Evolutionary conservation across 176 grass and related monocot species (phyloP), one percentile per base, ranked within the genome.

Genomic region (Oryza longistaminata): DNA sequence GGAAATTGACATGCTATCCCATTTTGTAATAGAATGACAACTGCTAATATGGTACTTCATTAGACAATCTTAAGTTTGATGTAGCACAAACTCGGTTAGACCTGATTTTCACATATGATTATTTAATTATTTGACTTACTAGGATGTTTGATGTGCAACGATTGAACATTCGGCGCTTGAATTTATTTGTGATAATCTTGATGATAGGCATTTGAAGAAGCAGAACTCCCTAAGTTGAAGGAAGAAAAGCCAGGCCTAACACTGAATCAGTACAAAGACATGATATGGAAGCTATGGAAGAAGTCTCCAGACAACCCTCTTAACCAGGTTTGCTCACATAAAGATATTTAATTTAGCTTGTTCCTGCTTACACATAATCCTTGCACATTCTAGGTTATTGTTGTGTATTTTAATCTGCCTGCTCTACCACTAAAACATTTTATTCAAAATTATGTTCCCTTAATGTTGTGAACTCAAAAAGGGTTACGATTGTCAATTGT

Each of bases 241-340:
- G 96, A 88, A 91, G 96, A 99, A 92, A 99, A 99, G 64, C 96
- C 96, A 61, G 96, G 96, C 14, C 72, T 99, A 67, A 96, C 89
- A 1, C 78, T 99, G 43, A 81, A 99, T 25, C 93, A 99, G 55
- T 99, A 96, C 89, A 99, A 94, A 93, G 96, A 96, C 61, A 99
- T 99, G 96, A 89, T 99, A 84, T 99, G 96, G 96, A 99, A 99
- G 87, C 82, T 96, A 52, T 99, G 96, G 96, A 99, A 96, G 86
- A 99, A 99, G 74, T 99, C 96, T 43, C 96, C 96, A 52, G 96
- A 99, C 72, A 99, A 99, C 65, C 96, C 96, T 62, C 91, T 99
- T 67, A 99, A 99, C 83, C 91, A 99, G 91, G 96, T 99, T 88
- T 73, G 70, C 13, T 85, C 33, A 26, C 22, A 62, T 73, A 46